Conservation (phyloP, 31 red algal species). For the Odonthalia washingtoniensis region DNA sequence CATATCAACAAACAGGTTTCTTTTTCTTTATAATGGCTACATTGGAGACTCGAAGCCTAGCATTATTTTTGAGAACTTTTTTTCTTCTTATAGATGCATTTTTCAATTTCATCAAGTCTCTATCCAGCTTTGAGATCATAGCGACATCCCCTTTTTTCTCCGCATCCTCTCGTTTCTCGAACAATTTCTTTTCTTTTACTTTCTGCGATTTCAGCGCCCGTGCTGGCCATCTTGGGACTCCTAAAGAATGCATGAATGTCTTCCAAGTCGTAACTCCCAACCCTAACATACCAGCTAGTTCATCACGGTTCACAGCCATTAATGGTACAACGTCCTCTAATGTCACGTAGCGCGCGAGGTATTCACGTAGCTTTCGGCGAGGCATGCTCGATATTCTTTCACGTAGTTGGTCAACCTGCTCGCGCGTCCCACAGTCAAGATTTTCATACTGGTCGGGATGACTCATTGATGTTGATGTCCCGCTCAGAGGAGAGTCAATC, state of each 20-base stretch:
- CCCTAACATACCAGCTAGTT: constrained; percentile 64
- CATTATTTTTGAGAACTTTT: neutral
- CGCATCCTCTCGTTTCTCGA: constrained; percentile 52
- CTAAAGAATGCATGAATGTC: constrained; percentile 71
- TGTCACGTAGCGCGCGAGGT: constrained; percentile 47
- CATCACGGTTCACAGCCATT: constrained; percentile 65
- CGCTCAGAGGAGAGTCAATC: constrained; percentile 47
- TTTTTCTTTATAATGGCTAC: neutral
- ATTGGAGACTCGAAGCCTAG: neutral
- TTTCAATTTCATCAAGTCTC: neutral
- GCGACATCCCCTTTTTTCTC: constrained; percentile 57
- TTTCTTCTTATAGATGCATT: neutral
- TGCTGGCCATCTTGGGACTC: constrained; percentile 73
- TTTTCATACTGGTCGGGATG: constrained; percentile 65
- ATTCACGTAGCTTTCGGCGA: constrained; percentile 67
- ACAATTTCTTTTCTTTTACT: constrained; percentile 60
- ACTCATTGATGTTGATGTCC: constrained; percentile 40
- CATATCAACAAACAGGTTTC: neutral
- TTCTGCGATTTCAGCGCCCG: constrained; percentile 69
- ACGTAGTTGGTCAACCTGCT: constrained; percentile 22
- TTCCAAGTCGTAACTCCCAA: constrained; percentile 81
- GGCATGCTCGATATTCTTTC: constrained; percentile 64
- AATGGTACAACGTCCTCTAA: constrained; percentile 74
- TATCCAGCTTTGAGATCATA: neutral
- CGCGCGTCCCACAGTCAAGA: constrained; percentile 4